Conservation (phyloP, 768 basidiomycete species). For the Ramaria rubella region DNA sequence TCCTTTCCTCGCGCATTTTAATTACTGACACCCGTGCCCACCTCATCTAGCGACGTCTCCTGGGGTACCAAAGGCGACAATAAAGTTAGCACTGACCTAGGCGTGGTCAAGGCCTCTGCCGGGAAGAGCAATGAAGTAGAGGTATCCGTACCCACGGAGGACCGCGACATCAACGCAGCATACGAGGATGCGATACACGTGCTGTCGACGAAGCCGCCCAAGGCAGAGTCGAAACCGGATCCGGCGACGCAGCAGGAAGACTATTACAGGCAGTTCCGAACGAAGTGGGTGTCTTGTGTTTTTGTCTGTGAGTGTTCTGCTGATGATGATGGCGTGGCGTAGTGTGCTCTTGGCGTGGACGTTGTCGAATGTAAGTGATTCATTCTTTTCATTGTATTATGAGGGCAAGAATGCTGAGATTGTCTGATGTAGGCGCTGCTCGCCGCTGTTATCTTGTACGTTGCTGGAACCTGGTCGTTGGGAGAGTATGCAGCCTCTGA, state of each 20-base stretch:
- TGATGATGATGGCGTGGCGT: conserved; percentile 14
- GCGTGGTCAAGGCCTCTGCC: conserved; percentile 60
- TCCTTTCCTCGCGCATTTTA: background rate
- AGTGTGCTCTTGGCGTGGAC: conserved; percentile 84
- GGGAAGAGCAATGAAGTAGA: conserved; percentile 74
- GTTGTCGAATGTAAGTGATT: conserved; percentile 73
- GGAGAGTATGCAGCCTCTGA: background rate
- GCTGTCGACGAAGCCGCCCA: conserved; percentile 70
- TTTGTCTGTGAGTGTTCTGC: conserved; percentile 22
- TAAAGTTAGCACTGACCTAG: conserved; percentile 77
- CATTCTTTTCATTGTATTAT: conserved; percentile 10
- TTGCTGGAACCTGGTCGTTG: conserved; percentile 7
- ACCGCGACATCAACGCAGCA: conserved; percentile 82
- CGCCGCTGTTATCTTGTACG: conserved; percentile 69
- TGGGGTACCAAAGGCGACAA: conserved; percentile 98
- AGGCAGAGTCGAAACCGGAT: conserved; percentile 59
- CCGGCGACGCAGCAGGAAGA: conserved; percentile 65
- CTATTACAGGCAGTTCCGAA: conserved; percentile 84
- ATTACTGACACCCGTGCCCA: background rate
- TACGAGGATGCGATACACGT: conserved; percentile 91
- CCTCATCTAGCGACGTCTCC: conserved; percentile 57
- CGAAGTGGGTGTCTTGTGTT: conserved; percentile 47
- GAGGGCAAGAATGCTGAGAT: conserved; percentile 10
- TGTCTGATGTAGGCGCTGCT: conserved; percentile 48
- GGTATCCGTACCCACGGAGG: conserved; percentile 75